Evolutionary conservation across 768 basidiomycete species (phyloP), one percentile per base, ranked within the genome.

Genomic region (Mycena floridula): DNA sequence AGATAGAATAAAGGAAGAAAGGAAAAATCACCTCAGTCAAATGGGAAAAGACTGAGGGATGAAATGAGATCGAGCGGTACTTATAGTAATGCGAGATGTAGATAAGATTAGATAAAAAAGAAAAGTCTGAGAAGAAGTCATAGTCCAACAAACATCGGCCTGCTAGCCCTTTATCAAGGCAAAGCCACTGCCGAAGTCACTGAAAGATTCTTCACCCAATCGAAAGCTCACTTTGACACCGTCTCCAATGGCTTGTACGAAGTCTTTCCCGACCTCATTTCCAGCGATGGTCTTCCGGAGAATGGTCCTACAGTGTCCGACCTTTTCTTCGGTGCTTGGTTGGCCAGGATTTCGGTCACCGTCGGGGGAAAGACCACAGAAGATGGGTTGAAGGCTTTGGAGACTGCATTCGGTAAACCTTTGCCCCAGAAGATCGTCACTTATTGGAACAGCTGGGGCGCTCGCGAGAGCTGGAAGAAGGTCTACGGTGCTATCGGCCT

Each of bases 321-420:
- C 53, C 77, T 73, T 61, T 77, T 77, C 57, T 59, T 80, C 30
- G 72, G 49, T 5, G 73, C 66, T 7, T 81, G 74, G 77, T 58
- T 80, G 24, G 69, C 74, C 21, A 69, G 73, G 24, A 67, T 77
- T 21, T 64, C 65, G 9, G 59, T 59, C 18, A 50, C 72, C 5
- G 44, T 55, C 1, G 73, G 73, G 1, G 70, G 61, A 21, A 59
- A 55, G 15, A 55, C 57, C 11, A 62, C 60, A 22, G 64, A 62
- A 18, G 65, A 70, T 9, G 72, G 68, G 3, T 41, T 67, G 30
- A 54, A 52, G 24, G 56, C 63, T 2, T 49, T 77, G 4, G 68
- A 72, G 56, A 61, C 63, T 40, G 67, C 60, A 51, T 61, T 73
- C 13, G 65, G 62, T 24, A 59, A 49, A 25, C 50, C 60, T 2